Base-by-base conservation (phyloP, 495 filamentous ascomycete genomes). In the Apiosordaria backusii region DNA sequence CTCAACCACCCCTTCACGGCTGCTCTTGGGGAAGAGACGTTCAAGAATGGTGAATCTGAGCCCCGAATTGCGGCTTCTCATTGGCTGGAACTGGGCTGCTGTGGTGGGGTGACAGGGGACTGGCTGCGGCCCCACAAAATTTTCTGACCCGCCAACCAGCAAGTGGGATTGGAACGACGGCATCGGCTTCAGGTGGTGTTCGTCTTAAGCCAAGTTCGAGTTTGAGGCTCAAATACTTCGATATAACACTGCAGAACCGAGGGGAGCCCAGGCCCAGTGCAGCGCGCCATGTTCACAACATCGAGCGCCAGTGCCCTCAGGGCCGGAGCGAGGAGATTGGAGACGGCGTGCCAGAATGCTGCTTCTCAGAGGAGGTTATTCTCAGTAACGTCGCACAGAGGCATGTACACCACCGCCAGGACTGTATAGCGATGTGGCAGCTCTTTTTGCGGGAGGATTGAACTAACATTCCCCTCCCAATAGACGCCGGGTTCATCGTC, bases 261-360 rank as follows among this genome's bases (percentile, higher is more conserved):
- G 35, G 35, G 35, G 35, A 45, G 35, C 10, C 9, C 35, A 45
- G 35, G 35, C 35, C 35, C 35, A 45, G 35, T 45, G 35, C 35
- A 45, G n/a, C 21, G 22, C 52, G 26, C 54, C 60, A 75, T 77
- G 72, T 64, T 72, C n/a, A 61, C 54, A 63, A 63, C 60, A 63
- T 54, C 58, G 24, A 27, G 63, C 53, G 54, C 22, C 24, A 59
- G 35, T 40, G 67, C 65, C 71, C 70, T 75, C 9, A 54, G 71
- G 70, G 73, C 40, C 24, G 61, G 70, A 23, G 62, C 52, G 53
- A 68, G 60, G 63, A 5, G 63, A 54, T 67, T 67, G 59, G 64
- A 67, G n/a, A 27, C 59, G 10, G 57, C 24, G 23, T 52, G 18
- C 66, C 67, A 29, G 40, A 25, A 23, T 50, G 22, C 57, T 16